Evolutionary conservation across 208 protist species (phyloP), one percentile per base, ranked within the genome.

Genomic region (Wallacemonas sp.): DNA sequence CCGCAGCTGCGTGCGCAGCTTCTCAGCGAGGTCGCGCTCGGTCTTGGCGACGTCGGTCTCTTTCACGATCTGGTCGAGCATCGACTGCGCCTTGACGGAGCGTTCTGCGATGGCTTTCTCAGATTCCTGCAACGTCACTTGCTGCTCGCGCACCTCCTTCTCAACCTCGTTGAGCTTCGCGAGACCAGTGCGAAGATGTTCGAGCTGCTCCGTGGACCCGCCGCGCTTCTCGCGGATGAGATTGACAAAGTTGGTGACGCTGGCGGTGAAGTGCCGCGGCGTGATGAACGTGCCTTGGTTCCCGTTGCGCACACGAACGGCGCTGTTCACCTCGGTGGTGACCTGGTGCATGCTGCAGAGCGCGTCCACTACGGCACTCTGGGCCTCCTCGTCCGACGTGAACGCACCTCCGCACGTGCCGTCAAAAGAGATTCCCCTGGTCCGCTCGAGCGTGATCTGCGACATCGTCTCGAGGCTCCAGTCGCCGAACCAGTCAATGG

Each of bases 401-500:
- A 87, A 89, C 13, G 27, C 68, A 17, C 61, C 73, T 22, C 68
- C 66, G 63, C 72, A 85, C 22, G 63, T 79, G 27, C 79, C 68
- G 58, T 90, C 88, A 22, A 99, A 71, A 66, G 97, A 85, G n/a
- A 99, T 60, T 26, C 64, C 63, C 29, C 68, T 53, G 1, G 97
- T 99, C 42, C 96, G 97, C 70, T 97, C 92, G 6, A 63, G 44
- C 19, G 87, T 86, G 24, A 99, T 91, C 76, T 99, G 97, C 58
- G 92, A 81, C 22, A 99, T 77, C 10, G 98, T 98, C 10, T 82
- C 41, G 9, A 76, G 36, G 21, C 94, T 97, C 98, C 99, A 99
- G 65, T 99, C 98, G 32, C 98, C 98, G 71, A 99, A 99, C 98
- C 98, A 99, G 83, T 99, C 98, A 45, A 99, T 92, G 8, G 99